Conservation (phyloP, 2,329 filamentous ascomycete genomes). For the Alternaria brassicicola region DNA sequence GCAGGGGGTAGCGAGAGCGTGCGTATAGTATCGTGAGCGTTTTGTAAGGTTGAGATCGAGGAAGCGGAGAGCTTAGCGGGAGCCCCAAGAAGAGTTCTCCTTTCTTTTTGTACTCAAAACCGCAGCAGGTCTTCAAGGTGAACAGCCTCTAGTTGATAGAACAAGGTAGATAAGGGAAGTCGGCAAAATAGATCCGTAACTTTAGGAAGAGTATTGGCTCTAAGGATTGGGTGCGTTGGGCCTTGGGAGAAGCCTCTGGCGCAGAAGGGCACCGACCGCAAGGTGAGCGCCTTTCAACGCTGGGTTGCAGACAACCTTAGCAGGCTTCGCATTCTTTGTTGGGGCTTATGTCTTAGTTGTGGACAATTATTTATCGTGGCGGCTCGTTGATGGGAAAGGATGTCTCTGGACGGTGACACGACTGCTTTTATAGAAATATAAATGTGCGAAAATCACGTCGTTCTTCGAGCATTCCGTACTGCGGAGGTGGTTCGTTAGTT, state of each 20-base stretch:
- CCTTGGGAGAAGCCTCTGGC: constrained; percentile 44
- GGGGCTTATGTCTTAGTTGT: too few relatives aligned
- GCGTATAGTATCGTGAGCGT: too few relatives aligned
- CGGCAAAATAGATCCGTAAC: constrained; percentile 50
- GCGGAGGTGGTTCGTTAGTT: too few relatives aligned
- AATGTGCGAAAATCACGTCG: too few relatives aligned
- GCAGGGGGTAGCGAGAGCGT: too few relatives aligned
- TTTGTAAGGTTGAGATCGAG: too few relatives aligned
- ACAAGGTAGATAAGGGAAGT: constrained; percentile 56
- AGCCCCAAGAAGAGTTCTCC: neutral
- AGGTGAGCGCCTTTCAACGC: neutral
- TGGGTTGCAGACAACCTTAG: neutral
- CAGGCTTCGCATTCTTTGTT: too few relatives aligned
- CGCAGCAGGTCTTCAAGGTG: constrained; percentile 54
- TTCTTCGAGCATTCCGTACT: too few relatives aligned
- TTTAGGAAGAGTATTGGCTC: constrained; percentile 17
- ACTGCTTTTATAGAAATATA: too few relatives aligned
- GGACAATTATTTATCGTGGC: too few relatives aligned
- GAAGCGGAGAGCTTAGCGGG: neutral
- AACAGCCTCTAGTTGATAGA: constrained; percentile 40
- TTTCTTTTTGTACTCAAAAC: constrained; percentile 52
- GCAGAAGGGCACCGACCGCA: neutral
- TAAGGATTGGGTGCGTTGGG: constrained; percentile 52
- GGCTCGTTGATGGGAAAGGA: too few relatives aligned
- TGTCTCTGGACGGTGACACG: too few relatives aligned